Conservation (phyloP, 345 rosid species). For the Moringa oleifera region DNA sequence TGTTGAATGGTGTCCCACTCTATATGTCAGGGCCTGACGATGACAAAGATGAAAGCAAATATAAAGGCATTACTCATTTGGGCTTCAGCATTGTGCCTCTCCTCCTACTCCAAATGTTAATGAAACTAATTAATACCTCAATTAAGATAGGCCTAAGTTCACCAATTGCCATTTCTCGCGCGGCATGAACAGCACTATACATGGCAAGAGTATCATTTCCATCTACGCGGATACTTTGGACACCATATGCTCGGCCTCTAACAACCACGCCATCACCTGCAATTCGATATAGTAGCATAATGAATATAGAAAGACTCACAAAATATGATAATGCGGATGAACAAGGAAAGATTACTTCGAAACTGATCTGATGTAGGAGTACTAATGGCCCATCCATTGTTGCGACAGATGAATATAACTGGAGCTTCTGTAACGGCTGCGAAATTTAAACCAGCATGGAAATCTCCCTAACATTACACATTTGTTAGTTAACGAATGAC, state of each 20-base stretch:
- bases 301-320: background rate
- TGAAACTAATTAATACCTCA: constrained; percentile 40
- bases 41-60: constrained; percentile 1
- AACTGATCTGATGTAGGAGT: constrained; percentile 78
- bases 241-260: constrained; percentile 81
- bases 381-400: constrained; percentile 94
- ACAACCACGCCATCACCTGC: constrained; percentile 85
- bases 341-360: constrained; percentile 48
- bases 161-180: constrained; percentile 65
- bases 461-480: constrained; percentile 56
- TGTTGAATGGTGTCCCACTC: constrained; percentile 88
- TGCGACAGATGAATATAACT: constrained; percentile 73
- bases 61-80: background rate
- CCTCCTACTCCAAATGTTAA: background rate
- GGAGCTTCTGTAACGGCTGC: constrained; percentile 81
- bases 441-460: constrained; percentile 72
- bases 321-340: constrained; percentile 7
- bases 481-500: constrained; percentile 13
- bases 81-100: background rate
- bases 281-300: constrained; percentile 2
- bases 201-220: constrained; percentile 92
- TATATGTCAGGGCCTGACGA: constrained; percentile 95
- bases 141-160: constrained; percentile 76
- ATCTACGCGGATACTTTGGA: constrained; percentile 80
- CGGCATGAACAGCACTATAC: constrained; percentile 65